These are phyloP conservation scores for Gracilaria caudata DNA, from an alignment of 23 red algal species.

Conservation along the genomic window DNA sequence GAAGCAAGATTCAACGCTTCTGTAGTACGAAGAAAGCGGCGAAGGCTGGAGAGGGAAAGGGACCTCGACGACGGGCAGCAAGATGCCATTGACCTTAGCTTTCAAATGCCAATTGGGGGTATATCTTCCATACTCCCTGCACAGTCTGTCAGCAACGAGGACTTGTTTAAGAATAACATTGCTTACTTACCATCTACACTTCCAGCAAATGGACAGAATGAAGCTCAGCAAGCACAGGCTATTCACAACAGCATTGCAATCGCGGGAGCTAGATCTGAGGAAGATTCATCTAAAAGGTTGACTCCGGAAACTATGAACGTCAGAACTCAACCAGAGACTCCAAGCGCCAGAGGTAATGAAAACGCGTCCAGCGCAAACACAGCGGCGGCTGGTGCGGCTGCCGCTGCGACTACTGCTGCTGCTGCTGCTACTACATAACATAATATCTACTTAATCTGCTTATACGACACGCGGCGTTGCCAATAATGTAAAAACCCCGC, in stretches of 20 bases:
- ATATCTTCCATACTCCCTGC: conserved; percentile 6
- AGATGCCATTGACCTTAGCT: conserved; percentile 21
- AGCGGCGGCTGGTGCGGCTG: not conserved
- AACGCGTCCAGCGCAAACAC: not conserved
- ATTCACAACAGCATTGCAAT: not conserved
- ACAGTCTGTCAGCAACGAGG: not conserved
- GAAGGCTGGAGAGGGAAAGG: conserved; percentile 78
- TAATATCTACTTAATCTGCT: not conserved
- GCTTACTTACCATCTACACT: not conserved
- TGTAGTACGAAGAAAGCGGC: conserved; percentile 89
- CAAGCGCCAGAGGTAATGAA: not conserved
- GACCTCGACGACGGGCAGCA: conserved; percentile 15
- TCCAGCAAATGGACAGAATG: not conserved
- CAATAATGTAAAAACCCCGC: not conserved
- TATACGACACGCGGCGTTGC: not conserved
- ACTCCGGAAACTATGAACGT: not conserved
- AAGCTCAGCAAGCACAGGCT: not conserved
- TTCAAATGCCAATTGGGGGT: conserved; percentile 20
- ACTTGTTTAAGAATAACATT: not conserved
- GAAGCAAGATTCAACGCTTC: conserved; percentile 93
- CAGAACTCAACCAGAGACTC: conserved; percentile 13
- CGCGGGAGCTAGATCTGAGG: not conserved
- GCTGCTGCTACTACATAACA: not conserved
- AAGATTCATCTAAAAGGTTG: not conserved
- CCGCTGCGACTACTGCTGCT: not conserved